phyloP scores from a whole-genome alignment of 495 filamentous ascomycete species.

The Hypoxylon intermedium region DNA sequence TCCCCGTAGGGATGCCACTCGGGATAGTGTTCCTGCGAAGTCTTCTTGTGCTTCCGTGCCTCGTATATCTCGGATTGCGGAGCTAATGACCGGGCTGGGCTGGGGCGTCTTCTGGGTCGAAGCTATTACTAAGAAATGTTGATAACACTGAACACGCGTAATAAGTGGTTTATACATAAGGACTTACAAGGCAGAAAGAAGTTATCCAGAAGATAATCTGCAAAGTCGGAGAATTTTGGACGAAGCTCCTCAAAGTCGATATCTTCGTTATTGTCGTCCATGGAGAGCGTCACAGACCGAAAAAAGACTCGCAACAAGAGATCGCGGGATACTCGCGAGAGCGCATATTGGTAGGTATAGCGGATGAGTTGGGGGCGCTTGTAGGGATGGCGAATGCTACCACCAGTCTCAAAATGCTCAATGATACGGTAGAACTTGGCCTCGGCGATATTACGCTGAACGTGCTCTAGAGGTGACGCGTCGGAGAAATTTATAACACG shows the following conservation, averaged over 20 bases:
- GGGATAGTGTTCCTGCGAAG: conserved; percentile 31
- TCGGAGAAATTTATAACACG: conserved; percentile 29
- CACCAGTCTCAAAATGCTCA: conserved; percentile 23
- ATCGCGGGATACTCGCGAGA: conserved; percentile 37
- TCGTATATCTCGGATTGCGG: conserved; percentile 25
- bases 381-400: conserved; percentile 14
- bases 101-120: conserved; percentile 36
- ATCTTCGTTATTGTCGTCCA: conserved; percentile 19
- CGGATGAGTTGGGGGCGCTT: conserved; percentile 35
- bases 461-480: conserved; percentile 24
- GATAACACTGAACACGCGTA: too few species aligned
- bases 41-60: conserved; percentile 13
- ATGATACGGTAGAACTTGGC: conserved; percentile 32
- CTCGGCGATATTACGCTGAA: conserved; percentile 24
- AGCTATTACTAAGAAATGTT: conserved; percentile 35
- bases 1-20: conserved; percentile 33
- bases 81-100: conserved; percentile 30
- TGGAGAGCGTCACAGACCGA: conserved; percentile 26
- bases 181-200: conserved; percentile 40
- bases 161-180: conserved; percentile 2
- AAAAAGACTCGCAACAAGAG: conserved; percentile 39
- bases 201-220: conserved; percentile 40
- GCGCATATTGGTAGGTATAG: conserved; percentile 40
- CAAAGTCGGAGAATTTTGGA: conserved; percentile 27
- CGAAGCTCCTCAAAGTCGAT: conserved; percentile 33